Percentiles rank a stretch among this genome's conserved stretches.
These are phyloP conservation scores for Bjerkandera adusta DNA, from an alignment of 1,284 basidiomycete species.

Conservation along the genomic window DNA sequence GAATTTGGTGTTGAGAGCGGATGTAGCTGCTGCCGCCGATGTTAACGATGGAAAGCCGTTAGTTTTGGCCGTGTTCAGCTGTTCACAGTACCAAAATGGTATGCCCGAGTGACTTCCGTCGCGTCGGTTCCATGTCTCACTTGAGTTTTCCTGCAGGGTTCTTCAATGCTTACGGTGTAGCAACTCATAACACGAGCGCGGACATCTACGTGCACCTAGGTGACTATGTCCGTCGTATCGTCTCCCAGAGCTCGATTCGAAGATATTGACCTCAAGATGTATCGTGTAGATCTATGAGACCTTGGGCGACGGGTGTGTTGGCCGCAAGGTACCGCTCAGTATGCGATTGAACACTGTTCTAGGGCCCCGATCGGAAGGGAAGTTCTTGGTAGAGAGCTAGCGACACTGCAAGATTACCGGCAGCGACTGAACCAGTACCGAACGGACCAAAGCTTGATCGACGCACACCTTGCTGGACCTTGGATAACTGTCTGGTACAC, in stretches of 20 bases:
- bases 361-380: constrained; percentile 44
- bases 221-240: constrained; percentile 49
- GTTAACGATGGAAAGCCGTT: constrained; percentile 57
- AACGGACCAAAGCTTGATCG: constrained; percentile 48
- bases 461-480: constrained; percentile 50
- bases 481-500: constrained; percentile 61
- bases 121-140: background rate
- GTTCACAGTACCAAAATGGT: constrained; percentile 54
- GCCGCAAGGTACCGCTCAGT: background rate
- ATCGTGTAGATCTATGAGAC: constrained; percentile 46
- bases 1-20: too few species aligned
- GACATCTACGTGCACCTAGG: constrained; percentile 66
- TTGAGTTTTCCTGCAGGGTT: constrained; percentile 40
- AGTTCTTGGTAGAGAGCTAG: constrained; percentile 53
- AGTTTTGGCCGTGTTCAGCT: constrained; percentile 58
- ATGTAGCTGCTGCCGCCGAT: constrained; percentile 42
- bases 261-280: background rate
- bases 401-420: constrained; percentile 63
- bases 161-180: constrained; percentile 68
- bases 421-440: constrained; percentile 58
- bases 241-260: background rate
- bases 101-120: constrained; percentile 4
- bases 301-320: constrained; percentile 42
- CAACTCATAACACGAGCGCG: constrained; percentile 52
- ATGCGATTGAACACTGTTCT: background rate